Percentiles rank a stretch among this genome's conserved stretches.
These are phyloP conservation scores for Falciphora oryzae DNA, from an alignment of 2,329 filamentous ascomycete species.

Conservation along the genomic window DNA sequence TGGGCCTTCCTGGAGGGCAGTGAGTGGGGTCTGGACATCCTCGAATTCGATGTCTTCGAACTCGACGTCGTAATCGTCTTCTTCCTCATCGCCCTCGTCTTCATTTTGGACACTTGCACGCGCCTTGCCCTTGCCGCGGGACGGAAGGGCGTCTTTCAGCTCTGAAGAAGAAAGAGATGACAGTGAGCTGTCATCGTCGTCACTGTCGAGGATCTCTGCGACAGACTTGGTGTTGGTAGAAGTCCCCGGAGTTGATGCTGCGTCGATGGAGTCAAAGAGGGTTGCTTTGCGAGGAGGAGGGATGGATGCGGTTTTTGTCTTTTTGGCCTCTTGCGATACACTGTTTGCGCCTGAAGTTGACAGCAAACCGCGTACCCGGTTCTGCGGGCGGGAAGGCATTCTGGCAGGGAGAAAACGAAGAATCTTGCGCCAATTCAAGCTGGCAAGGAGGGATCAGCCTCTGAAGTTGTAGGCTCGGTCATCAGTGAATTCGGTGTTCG, in stretches of 20 bases:
- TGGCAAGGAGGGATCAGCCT: too few species aligned
- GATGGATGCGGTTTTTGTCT: constrained; percentile 20
- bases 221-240: constrained; percentile 35
- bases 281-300: constrained; percentile 45
- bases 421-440: too few species aligned
- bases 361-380: constrained; percentile 51
- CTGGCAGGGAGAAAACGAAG: constrained; percentile 10
- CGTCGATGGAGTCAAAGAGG: constrained; percentile 56
- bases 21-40: constrained; percentile 40
- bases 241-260: constrained; percentile 37
- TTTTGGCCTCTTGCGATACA: constrained; percentile 24
- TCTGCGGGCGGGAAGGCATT: constrained; percentile 67
- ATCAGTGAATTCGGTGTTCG: too few species aligned
- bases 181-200: constrained; percentile 41
- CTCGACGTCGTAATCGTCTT: constrained; percentile 30
- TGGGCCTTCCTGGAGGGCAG: constrained; percentile 36
- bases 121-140: not conserved
- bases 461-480: too few species aligned
- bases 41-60: constrained; percentile 51
- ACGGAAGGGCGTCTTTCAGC: constrained; percentile 37
- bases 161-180: constrained; percentile 52
- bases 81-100: constrained; percentile 18
- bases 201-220: constrained; percentile 33
- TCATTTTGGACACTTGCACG: constrained; percentile 14
- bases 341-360: constrained; percentile 26